Base-by-base conservation (phyloP, 495 filamentous ascomycete genomes). In the Neurospora sublineolata region DNA sequence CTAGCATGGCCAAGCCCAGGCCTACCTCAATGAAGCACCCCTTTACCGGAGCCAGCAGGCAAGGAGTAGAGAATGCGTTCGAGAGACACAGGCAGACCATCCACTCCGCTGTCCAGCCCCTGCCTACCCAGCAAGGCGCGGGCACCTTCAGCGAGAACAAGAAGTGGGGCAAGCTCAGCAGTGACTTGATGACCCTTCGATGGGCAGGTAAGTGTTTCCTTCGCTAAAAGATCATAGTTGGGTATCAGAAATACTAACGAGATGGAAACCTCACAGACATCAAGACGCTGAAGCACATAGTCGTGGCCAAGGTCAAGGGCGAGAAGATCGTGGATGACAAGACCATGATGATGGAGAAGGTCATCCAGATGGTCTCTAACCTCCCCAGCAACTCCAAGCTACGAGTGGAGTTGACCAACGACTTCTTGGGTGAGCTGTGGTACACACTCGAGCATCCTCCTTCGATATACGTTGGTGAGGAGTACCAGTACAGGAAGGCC, bases 281-380 rank as follows among this genome's bases (percentile, higher is more conserved):
- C 70, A 80, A 82, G 75, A 83, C 84, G 0, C 72, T 86, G 23
- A 70, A 73, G 44, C 75, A 75, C 9, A 73, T 85, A 38, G 52
- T 81, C 38, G 71, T 75, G 71, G 72, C 74, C 71, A 83, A 82
- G 78, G 7, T 84, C 33, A 84, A 79, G 71, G 81, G 84, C 33
- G 78, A 91, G 20, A 86, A 89, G 69, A 74, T 88, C 27, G 74
- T 82, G 0, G 89, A 93, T 73, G 92, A 95, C 79, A 94, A 93
- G 83, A 93, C 90, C 23, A 89, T 90, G 82, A 80, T 91, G 71
- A 93, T 93, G 90, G 92, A 94, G 77, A 84, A 84, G n/a, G 84
- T 90, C 68, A 92, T 93, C 76, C 89, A 92, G 81, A 85, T 94
- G 58, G 92, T 93, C 30, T 84, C 88, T 68, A 86, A 85, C 70